Evolutionary conservation across 2,329 filamentous ascomycete genomes (phyloP).

Genomic region (Decorospora gaudefroyi): DNA sequence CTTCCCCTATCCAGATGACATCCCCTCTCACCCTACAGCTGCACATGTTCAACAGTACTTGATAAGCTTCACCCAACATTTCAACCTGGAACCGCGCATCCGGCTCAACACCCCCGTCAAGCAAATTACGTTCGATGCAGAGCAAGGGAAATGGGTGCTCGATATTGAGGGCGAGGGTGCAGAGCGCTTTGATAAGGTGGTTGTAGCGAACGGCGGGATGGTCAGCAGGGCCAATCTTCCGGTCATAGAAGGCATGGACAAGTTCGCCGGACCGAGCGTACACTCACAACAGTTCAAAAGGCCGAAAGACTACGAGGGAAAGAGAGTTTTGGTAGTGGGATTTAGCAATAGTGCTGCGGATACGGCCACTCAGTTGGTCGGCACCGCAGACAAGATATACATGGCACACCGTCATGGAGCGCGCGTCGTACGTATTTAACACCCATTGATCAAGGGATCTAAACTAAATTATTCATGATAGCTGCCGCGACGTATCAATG

Average conservation of each 20-base stretch:
- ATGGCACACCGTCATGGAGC: conserved; percentile 34
- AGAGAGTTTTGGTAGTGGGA: conserved; percentile 32
- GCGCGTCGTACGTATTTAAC: conserved; percentile 16
- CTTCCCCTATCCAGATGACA: conserved; percentile 21
- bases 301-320: conserved; percentile 17
- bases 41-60: conserved; percentile 31
- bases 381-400: conserved; percentile 26
- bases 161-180: conserved; percentile 5
- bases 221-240: conserved; percentile 24
- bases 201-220: conserved; percentile 29
- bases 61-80: conserved; percentile 22
- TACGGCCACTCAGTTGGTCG: conserved; percentile 27
- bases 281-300: conserved; percentile 24
- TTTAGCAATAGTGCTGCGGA: conserved; percentile 36
- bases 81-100: conserved; percentile 21
- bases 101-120: conserved; percentile 18
- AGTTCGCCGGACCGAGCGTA: conserved; percentile 19
- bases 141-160: conserved; percentile 20
- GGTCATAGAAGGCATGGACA: conserved; percentile 20
- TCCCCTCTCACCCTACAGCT: conserved; percentile 24
- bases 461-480: conserved; percentile 1
- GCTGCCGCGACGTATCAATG: conserved; percentile 24
- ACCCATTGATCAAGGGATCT: background rate
- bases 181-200: conserved; percentile 27
- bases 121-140: conserved; percentile 18